These are phyloP conservation scores for Myxozyma kluyveri DNA, from an alignment of 805 yeast species.

Conservation along the genomic window DNA sequence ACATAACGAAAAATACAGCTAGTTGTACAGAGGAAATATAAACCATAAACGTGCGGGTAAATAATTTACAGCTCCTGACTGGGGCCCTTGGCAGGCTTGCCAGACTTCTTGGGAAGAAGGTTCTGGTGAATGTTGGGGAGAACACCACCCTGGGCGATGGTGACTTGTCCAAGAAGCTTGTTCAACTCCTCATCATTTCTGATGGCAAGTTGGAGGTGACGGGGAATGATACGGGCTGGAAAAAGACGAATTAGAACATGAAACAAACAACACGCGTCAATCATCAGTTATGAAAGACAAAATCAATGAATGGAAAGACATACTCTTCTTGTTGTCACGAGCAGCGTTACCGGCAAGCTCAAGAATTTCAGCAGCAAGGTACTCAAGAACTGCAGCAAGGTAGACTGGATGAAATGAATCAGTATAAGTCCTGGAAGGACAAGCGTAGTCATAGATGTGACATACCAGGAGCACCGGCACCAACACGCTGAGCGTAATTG, in stretches of 20 bases:
- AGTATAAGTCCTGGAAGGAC: background rate
- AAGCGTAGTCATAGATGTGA: background rate
- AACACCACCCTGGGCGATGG: constrained; percentile 99
- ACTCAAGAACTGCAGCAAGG: constrained; percentile 92
- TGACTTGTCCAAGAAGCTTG: constrained; percentile 87
- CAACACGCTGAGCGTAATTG: constrained; percentile 97
- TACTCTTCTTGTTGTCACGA: constrained; percentile 89
- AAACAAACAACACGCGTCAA: background rate
- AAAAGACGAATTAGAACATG: background rate
- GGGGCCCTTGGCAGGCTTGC: constrained; percentile 33
- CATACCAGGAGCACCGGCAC: constrained; percentile 90
- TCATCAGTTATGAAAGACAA: background rate
- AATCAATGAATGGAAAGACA: constrained; percentile 5
- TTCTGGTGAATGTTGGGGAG: constrained; percentile 94
- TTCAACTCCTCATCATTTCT: constrained; percentile 98
- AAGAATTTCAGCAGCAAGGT: constrained; percentile 92
- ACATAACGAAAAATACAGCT: constrained; percentile 7
- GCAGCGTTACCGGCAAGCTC: constrained; percentile 99
- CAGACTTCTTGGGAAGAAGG: constrained; percentile 78
- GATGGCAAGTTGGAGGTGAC: constrained; percentile 97
- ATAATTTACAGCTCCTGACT: constrained; percentile 35
- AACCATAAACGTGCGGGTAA: background rate
- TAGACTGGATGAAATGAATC: constrained; percentile 45
- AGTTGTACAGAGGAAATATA: constrained; percentile 5
- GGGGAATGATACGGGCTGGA: constrained; percentile 89